Base-by-base conservation (phyloP, 345 rosid genomes). In the Boechera retrofracta region DNA sequence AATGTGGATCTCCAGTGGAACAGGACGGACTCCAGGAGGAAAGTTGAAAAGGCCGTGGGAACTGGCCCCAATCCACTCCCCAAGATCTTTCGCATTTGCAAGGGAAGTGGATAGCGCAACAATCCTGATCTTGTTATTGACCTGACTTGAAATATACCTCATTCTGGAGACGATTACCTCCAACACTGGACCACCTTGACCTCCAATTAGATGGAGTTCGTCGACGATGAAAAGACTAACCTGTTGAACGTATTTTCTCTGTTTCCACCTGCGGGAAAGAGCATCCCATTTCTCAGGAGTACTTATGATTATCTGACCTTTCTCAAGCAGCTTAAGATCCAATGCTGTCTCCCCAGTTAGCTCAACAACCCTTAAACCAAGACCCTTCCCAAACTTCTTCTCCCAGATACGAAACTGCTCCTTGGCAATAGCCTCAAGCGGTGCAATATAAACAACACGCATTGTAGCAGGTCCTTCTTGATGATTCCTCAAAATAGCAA, bases 261-360 rank as follows among this genome's bases (percentile, higher is more conserved):
- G 96, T 67, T 91, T 95, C 99, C 99, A 95, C 73, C 90, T 87
- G 35, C 97, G 97, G 36, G 98, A 92, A 76, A 95, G 86, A 49
- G 96, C 97, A 85, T 95, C 99, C 99, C 99, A 95, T 79, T 86
- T 95, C 85, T 91, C 98, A 1, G 96, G 98, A 57, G 98, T 95
- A 69, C 97, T 85, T 71, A 91, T 88, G 72, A 95, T 85, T 68
- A 95, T 83, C 70, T 95, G 95, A 61, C 92, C 88, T 83, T 87
- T 89, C 80, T 92, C 99, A 39, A 95, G 92, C 76, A 89, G 84
- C 76, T 92, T 92, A 69, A 92, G 69, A 79, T 95, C 99, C 53
- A 85, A 64, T 2, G 98, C 77, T 26, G 92, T 84, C 83, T 95
- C 97, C 52, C 98, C 99, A 35, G 93, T 92, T 55, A 92, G 82